Evolutionary conservation across 352 stramenopile species (phyloP).

Genomic region (Bremia lactucae): DNA sequence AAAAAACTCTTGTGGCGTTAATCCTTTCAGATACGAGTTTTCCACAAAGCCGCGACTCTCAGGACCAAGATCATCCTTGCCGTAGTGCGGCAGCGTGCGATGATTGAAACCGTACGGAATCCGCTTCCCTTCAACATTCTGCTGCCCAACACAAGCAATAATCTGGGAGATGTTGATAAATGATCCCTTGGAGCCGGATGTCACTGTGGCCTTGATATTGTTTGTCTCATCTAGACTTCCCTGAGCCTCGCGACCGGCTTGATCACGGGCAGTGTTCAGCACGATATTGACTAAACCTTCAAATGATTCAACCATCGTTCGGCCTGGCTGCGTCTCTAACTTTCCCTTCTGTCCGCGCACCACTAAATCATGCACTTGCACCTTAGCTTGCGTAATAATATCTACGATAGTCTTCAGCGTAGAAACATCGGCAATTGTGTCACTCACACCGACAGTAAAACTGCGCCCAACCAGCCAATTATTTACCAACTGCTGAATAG

Average conservation of each 20-base stretch:
- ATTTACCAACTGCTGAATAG: conserved; percentile 97
- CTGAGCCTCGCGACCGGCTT: conserved; percentile 73
- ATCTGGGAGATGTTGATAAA: conserved; percentile 99
- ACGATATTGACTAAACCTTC: conserved; percentile 98
- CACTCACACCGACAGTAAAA: conserved; percentile 98
- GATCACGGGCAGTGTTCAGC: conserved; percentile 81
- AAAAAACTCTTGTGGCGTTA: conserved; percentile 96
- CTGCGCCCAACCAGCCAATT: conserved; percentile 96
- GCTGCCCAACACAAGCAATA: conserved; percentile 97
- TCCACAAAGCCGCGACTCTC: conserved; percentile 98
- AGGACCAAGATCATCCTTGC: conserved; percentile 95
- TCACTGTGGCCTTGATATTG: conserved; percentile 99
- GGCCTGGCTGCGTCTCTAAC: conserved; percentile 95
- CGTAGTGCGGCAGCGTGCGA: conserved; percentile 93
- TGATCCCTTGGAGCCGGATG: conserved; percentile 97
- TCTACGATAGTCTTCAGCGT: conserved; percentile 98
- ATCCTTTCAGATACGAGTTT: conserved; percentile 97
- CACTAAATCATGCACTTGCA: conserved; percentile 89
- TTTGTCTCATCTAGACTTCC: conserved; percentile 92
- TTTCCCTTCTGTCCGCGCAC: conserved; percentile 95
- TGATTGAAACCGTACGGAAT: conserved; percentile 94
- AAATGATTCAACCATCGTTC: conserved; percentile 99
- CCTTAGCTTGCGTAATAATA: conserved; percentile 98
- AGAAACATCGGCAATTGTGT: conserved; percentile 96
- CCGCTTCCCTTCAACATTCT: conserved; percentile 97